A percentile compares a stretch with the other conserved stretches of the same genome.
Conservation (phyloP, 805 yeast species). For the Ogataea trehalophila region DNA sequence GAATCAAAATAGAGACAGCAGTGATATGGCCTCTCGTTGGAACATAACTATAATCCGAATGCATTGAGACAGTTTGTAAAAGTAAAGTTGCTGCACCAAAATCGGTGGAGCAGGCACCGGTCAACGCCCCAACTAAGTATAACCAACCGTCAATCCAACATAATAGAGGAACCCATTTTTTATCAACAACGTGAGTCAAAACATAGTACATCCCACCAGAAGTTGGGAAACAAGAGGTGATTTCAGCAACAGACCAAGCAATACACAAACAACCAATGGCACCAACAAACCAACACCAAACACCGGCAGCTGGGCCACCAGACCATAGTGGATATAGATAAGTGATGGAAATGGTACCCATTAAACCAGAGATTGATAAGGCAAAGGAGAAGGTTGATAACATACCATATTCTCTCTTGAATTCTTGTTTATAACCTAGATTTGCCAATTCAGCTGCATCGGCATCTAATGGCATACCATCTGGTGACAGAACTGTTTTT, state of each 20-base stretch:
- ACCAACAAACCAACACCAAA: conserved; percentile 60
- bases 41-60: conserved; percentile 31
- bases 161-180: conserved; percentile 42
- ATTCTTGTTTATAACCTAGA: conserved; percentile 60
- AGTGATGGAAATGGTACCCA: conserved; percentile 59
- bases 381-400: conserved; percentile 62
- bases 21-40: conserved; percentile 42
- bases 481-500: conserved; percentile 15
- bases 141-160: conserved; percentile 55
- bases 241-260: conserved; percentile 47
- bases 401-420: conserved; percentile 52
- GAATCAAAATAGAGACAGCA: conserved; percentile 47
- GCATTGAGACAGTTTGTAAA: conserved; percentile 41
- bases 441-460: conserved; percentile 33
- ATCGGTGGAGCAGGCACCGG: conserved; percentile 49
- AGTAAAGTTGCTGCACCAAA: conserved; percentile 48
- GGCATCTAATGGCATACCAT: conserved; percentile 22
- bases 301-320: conserved; percentile 60
- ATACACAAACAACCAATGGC: conserved; percentile 49
- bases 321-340: conserved; percentile 41
- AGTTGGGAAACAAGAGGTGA: conserved; percentile 49
- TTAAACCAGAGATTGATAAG: conserved; percentile 57
- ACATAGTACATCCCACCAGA: conserved; percentile 49
- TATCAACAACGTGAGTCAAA: conserved; percentile 45
- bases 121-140: conserved; percentile 43